phyloP scores from a whole-genome alignment of 768 basidiomycete genomes.

The Auriculariales sp. region DNA sequence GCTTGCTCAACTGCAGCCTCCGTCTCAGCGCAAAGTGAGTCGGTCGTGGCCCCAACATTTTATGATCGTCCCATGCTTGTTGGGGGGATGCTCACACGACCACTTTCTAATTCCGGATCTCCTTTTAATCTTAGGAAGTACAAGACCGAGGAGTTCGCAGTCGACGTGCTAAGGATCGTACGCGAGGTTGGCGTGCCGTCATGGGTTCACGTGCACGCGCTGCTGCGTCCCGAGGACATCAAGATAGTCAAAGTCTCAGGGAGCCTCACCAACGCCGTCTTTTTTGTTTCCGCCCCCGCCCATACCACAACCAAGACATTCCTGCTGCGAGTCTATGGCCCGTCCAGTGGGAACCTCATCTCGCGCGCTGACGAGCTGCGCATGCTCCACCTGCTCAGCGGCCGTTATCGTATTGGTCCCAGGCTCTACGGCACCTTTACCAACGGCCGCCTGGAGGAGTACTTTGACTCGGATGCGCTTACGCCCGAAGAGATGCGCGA shows the following conservation, averaged over 20 bases:
- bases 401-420: conserved; percentile 78
- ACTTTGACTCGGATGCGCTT: conserved; percentile 78
- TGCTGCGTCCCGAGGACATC: conserved; percentile 20
- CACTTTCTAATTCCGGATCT: conserved; percentile 22
- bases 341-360: conserved; percentile 74
- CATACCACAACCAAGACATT: conserved; percentile 41
- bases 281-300: conserved; percentile 73
- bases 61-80: not conserved
- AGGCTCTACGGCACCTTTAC: conserved; percentile 87
- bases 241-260: conserved; percentile 75
- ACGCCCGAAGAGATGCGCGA: conserved; percentile 67
- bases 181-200: conserved; percentile 38
- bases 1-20: not conserved
- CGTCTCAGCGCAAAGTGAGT: not conserved
- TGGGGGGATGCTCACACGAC: conserved; percentile 7
- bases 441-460: conserved; percentile 93
- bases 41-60: too few species aligned
- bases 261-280: conserved; percentile 89
- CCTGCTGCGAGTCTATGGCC: conserved; percentile 84
- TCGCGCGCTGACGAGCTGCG: conserved; percentile 77
- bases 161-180: conserved; percentile 40
- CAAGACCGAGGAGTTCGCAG: conserved; percentile 41
- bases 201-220: conserved; percentile 25
- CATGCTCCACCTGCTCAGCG: conserved; percentile 79
- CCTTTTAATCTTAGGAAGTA: conserved; percentile 36